These are phyloP conservation scores for Alternaria longipes DNA, from an alignment of 2,329 filamentous ascomycete species.

Conservation along the genomic window DNA sequence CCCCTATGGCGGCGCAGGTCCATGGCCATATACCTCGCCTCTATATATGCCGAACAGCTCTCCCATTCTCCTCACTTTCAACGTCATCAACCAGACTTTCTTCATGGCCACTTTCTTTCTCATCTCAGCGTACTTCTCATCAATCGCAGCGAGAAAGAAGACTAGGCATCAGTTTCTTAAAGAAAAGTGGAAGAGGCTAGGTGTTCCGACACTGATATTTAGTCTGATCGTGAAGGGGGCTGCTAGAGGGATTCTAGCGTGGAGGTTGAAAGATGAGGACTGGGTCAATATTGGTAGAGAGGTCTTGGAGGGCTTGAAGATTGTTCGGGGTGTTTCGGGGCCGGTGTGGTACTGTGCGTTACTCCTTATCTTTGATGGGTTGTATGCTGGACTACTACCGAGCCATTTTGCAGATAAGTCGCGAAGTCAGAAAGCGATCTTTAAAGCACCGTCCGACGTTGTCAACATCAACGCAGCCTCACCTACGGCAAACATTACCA, in stretches of 20 bases:
- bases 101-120: constrained; percentile 37
- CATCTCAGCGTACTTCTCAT: constrained; percentile 31
- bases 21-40: constrained; percentile 23
- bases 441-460: background rate
- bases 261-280: constrained; percentile 1
- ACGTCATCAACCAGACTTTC: constrained; percentile 30
- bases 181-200: constrained; percentile 29
- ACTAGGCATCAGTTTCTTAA: constrained; percentile 5
- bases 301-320: constrained; percentile 8
- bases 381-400: constrained; percentile 11
- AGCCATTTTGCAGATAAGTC: background rate
- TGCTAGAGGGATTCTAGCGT: constrained; percentile 6
- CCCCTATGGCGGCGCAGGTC: constrained; percentile 31
- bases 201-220: constrained; percentile 25
- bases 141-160: constrained; percentile 14
- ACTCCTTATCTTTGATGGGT: constrained; percentile 26
- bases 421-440: too few relatives aligned
- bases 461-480: background rate
- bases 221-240: constrained; percentile 13
- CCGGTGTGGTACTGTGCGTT: constrained; percentile 33
- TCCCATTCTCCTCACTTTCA: constrained; percentile 19
- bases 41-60: constrained; percentile 8
- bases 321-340: constrained; percentile 23
- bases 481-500: background rate
- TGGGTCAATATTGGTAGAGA: background rate